Conservation (phyloP, 345 rosid species). For the Garcia nutans region DNA sequence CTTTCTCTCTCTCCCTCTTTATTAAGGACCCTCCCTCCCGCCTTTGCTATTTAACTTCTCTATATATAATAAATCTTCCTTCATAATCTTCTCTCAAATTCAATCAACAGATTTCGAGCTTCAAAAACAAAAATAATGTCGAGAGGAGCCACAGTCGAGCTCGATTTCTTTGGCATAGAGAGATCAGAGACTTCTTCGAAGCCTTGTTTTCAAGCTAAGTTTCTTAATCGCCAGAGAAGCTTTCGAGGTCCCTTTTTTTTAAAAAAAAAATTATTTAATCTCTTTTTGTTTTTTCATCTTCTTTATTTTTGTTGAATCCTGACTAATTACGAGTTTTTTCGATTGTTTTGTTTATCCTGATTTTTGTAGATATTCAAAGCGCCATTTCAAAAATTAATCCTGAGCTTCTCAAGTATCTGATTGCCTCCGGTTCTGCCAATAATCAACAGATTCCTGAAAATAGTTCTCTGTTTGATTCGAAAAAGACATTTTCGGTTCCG, state of each 20-base stretch:
- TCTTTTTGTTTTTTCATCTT: not conserved
- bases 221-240: slow-evolving; percentile 61
- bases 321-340: no score
- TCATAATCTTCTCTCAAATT: not conserved
- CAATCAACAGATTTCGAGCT: not conserved
- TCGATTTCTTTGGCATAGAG: slow-evolving; percentile 66
- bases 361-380: slow-evolving; percentile 59
- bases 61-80: not conserved
- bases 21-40: slow-evolving; percentile 7
- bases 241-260: slow-evolving; percentile 52
- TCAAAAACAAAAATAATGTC: slow-evolving; percentile 35
- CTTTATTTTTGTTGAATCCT: not conserved
- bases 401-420: slow-evolving; percentile 63
- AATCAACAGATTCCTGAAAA: not conserved
- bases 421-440: slow-evolving; percentile 43
- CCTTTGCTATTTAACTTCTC: slow-evolving; percentile 10
- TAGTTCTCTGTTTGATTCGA: slow-evolving; percentile 13
- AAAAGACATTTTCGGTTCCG: slow-evolving; percentile 40
- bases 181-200: slow-evolving; percentile 38
- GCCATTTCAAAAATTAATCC: slow-evolving; percentile 88
- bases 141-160: slow-evolving; percentile 53
- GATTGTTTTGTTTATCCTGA: no score
- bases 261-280: not conserved
- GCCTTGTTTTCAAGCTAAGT: slow-evolving; percentile 43
- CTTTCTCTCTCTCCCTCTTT: not conserved